Evolutionary conservation across 495 filamentous ascomycete species (phyloP).

Genomic region (Neurospora pannonica): DNA sequence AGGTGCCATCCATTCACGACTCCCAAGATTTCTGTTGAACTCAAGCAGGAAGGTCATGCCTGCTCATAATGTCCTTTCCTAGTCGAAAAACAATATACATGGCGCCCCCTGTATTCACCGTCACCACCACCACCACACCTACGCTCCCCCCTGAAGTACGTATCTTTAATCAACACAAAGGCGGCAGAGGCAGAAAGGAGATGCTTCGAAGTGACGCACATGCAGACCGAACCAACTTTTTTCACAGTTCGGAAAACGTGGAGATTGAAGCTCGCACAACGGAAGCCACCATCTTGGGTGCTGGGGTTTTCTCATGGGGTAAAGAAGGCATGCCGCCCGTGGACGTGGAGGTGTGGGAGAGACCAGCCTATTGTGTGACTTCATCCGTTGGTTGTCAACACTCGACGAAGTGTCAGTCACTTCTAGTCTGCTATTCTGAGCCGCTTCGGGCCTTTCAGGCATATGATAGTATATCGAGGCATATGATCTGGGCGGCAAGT

Average conservation of each 20-base stretch:
- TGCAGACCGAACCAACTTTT: not conserved
- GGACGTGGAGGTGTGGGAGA: not conserved
- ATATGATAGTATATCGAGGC: slow-evolving; percentile 1
- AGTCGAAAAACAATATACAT: not conserved
- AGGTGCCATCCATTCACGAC: not conserved
- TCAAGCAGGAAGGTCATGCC: slow-evolving; percentile 7
- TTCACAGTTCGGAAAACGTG: not conserved
- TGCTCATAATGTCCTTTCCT: not conserved
- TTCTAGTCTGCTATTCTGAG: not conserved
- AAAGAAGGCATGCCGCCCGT: not conserved
- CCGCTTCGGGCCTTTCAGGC: slow-evolving; percentile 16
- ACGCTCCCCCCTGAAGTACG: not conserved
- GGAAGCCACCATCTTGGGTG: not conserved
- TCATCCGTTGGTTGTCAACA: not conserved
- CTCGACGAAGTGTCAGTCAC: not conserved
- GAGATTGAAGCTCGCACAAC: not conserved
- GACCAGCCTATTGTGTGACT: not conserved
- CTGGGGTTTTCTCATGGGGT: not conserved
- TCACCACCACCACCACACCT: not conserved
- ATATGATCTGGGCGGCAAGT: slow-evolving; percentile 2
- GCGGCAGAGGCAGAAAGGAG: not conserved
- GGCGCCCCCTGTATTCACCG: not conserved
- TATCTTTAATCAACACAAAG: not conserved
- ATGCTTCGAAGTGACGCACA: slow-evolving; percentile 7
- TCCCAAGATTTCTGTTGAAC: slow-evolving; percentile 1